Base-by-base conservation (phyloP, 345 rosid species). In the Citropsis articulata region DNA sequence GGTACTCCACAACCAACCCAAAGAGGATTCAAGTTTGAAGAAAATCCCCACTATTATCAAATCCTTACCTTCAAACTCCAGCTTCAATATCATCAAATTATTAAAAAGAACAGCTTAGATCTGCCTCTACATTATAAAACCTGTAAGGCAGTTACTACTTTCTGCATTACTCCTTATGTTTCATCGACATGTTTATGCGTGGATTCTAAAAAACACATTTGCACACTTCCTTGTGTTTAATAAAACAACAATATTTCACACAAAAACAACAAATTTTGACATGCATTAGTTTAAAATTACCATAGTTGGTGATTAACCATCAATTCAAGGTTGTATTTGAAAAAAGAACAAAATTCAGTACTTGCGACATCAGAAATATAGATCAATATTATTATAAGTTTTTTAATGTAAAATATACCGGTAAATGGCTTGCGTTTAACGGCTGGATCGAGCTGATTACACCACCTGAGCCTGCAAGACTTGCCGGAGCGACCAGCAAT, bases 381-480 rank as follows among this genome's bases (percentile, higher is more conserved):
- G 1, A 13, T 42, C 28, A 40, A 28, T 45, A 45, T 45, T 45
- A 45, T 45, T 45, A 13, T 13, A 45, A 12, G 18, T 45, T 45
- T 3, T 3, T 2, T 28, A 64, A 16, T 1, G 57, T 21, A 2
- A 30, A 19, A 28, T 24, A 22, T 86, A 94, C 95, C 95, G 59
- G 93, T 87, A 69, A 94, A 94, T 19, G 98, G 94, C 81, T 90
- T 89, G 81, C 93, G 92, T 85, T 89, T 89, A 71, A 94, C 86
- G 53, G 90, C 69, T 19, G 97, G 97, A 77, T 93, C 91, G 62
- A 94, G 97, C 91, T 93, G 97, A 81, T 94, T 94, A 88, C 94
- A 94, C 97, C 98, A 92, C 38, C 97, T 91, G 77, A 92, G 93
- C 61, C 97, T 94, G 79, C 97, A 91, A 59, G 97, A 94, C 85